Base-by-base conservation (phyloP, 306 rosid species). In the Dryas alaskensis region DNA sequence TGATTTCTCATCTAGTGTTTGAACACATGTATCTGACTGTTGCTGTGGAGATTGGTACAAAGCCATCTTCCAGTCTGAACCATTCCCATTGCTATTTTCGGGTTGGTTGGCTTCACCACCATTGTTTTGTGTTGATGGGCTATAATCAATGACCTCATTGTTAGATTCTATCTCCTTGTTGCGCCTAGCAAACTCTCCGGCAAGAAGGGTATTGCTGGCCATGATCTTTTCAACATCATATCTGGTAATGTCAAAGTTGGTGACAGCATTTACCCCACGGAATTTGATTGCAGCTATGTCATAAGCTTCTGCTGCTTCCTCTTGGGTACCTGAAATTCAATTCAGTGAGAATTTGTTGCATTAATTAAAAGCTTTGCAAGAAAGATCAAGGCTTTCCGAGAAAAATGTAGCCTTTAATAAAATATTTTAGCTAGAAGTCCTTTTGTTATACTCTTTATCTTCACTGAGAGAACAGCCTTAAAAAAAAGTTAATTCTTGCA, bases 291-390 rank as follows among this genome's bases (percentile, higher is more conserved):
- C 99, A 6, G 99, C 99, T 63, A 95, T 72, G 76, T 95, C 99
- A 67, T 95, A 95, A 10, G 99, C 99, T 76, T 92, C 98, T 0
- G 99, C 99, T 57, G 99, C 99, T 86, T 95, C 99, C 93, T 95
- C 99, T 73, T 95, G 99, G 7, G 99, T 95, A 78, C 98, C 99
- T 95, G 81, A 73, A 67, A 77, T 43, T 67, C 73, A 6, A 46
- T 47, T 78, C 10, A 6, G 6, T 65, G 19, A 46, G 5, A 50
- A 7, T 39, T 16, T 4, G 8, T 6, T 19, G 48, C n/a, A 63
- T 61, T 10, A 9, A 65, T n/a, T 31, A 4, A 25, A 25, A 61
- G 4, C 9, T 55, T 10, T 8, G 2, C 16, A 16, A 22, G n/a
- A 47, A 43, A 12, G 3, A 31, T 31, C n/a, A 31, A 31, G 37